These are phyloP conservation scores for Backusella liffmaniae DNA, from an alignment of 192 early-diverging fungal genomes.

Conservation along the genomic window DNA sequence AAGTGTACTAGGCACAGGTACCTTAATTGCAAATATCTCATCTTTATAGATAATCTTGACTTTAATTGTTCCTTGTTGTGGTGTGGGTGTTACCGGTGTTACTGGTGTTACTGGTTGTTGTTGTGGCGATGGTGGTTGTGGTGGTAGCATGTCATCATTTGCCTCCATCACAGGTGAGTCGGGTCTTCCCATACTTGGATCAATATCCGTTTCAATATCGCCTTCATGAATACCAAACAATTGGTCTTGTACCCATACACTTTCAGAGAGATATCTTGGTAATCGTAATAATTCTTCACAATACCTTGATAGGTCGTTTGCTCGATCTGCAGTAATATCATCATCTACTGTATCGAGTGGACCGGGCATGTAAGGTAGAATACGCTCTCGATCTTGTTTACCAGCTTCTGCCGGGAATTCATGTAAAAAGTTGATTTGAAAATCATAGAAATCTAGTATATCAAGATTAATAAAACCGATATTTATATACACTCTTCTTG, in stretches of 20 bases:
- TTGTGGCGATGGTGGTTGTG: background rate
- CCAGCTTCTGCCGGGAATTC: conserved; percentile 67
- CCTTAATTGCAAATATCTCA: conserved; percentile 73
- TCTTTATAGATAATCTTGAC: conserved; percentile 69
- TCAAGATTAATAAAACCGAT: background rate
- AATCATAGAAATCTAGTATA: conserved; percentile 65
- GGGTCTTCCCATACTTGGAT: conserved; percentile 18
- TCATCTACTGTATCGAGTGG: conserved; percentile 64
- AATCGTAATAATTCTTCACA: conserved; percentile 60
- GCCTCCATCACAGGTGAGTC: background rate
- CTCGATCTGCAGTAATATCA: conserved; percentile 60
- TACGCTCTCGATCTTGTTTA: conserved; percentile 48
- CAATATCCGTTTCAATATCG: conserved; percentile 53
- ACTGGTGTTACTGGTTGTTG: background rate
- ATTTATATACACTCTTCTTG: background rate
- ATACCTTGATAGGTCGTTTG: conserved; percentile 65
- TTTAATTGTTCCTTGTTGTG: conserved; percentile 48
- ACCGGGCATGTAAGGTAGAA: conserved; percentile 66
- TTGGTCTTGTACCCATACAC: conserved; percentile 43
- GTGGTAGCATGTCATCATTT: background rate
- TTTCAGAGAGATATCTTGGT: conserved; percentile 54
- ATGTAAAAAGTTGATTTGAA: conserved; percentile 68
- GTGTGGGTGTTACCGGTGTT: background rate
- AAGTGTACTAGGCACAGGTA: conserved; percentile 58
- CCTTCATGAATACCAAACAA: conserved; percentile 57